A percentile compares a stretch with the other conserved stretches of the same genome.
Conservation (phyloP, 139 green algal species). For the Closterium sp. region DNA sequence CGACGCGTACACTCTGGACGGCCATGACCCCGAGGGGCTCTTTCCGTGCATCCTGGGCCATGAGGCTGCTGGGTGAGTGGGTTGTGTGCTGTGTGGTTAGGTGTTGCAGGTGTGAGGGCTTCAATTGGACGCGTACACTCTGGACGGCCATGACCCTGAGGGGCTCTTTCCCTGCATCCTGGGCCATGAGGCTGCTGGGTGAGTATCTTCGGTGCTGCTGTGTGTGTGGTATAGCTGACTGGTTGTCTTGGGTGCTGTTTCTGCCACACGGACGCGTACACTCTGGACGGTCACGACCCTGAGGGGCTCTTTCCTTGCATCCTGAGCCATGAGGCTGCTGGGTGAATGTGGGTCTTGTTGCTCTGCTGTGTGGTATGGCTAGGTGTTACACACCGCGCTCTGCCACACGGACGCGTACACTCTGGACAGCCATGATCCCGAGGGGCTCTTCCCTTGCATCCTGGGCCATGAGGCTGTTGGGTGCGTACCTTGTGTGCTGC, state of each 20-base stretch:
- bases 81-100: not conserved
- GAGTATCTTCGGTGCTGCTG: not conserved
- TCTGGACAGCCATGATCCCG: constrained; percentile 71
- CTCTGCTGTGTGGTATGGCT: not conserved
- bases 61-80: not conserved
- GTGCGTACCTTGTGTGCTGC: not conserved
- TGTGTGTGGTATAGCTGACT: not conserved
- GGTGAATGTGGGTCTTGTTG: constrained; percentile 10
- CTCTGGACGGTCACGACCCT: constrained; percentile 65
- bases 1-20: constrained; percentile 79
- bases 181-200: constrained; percentile 85
- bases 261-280: constrained; percentile 65
- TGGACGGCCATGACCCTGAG: constrained; percentile 54
- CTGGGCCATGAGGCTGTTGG: constrained; percentile 49
- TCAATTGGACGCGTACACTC: not conserved
- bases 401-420: constrained; percentile 69
- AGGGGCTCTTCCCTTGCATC: constrained; percentile 94
- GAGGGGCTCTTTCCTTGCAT: constrained; percentile 94
- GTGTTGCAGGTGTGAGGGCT: too few relatives aligned
- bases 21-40: constrained; percentile 73
- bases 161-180: constrained; percentile 96
- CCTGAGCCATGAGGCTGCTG: constrained; percentile 89
- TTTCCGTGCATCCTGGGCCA: constrained; percentile 90
- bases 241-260: too few relatives aligned
- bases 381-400: too few relatives aligned